Conservation (phyloP, 2,329 filamentous ascomycete genomes). For the Xylariales sp. region DNA sequence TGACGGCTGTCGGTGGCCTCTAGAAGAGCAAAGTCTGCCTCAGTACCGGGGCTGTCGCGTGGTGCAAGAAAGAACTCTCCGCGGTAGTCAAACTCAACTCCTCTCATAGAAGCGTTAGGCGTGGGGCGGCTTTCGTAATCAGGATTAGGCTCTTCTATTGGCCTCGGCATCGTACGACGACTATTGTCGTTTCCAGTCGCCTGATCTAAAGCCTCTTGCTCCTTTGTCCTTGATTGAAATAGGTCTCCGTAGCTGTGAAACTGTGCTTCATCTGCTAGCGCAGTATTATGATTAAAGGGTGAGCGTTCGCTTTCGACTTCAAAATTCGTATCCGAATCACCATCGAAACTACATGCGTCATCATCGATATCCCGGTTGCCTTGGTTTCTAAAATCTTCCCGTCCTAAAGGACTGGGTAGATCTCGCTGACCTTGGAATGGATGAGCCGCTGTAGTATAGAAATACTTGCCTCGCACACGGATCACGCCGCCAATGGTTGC, state of each 20-base stretch:
- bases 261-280: not conserved
- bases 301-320: not conserved
- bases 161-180: not conserved
- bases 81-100: not conserved
- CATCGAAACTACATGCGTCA: conserved; percentile 14
- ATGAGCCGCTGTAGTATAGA: conserved; percentile 14
- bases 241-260: not conserved
- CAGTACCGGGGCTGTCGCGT: conserved; percentile 4
- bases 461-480: conserved; percentile 7
- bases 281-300: not conserved
- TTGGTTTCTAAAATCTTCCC: not conserved
- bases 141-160: not conserved
- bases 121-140: not conserved
- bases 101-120: not conserved
- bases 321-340: not conserved
- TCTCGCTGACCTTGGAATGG: not conserved
- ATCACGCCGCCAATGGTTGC: conserved; percentile 17
- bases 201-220: conserved; percentile 3
- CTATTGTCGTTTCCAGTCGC: not conserved
- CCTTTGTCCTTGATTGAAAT: not conserved
- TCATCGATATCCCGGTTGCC: not conserved
- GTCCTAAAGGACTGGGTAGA: not conserved
- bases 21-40: conserved; percentile 17
- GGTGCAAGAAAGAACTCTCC: conserved; percentile 10
- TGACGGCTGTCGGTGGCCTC: conserved; percentile 5